phyloP scores from a whole-genome alignment of 1,284 basidiomycete genomes.

The Dichomitus squalens region DNA sequence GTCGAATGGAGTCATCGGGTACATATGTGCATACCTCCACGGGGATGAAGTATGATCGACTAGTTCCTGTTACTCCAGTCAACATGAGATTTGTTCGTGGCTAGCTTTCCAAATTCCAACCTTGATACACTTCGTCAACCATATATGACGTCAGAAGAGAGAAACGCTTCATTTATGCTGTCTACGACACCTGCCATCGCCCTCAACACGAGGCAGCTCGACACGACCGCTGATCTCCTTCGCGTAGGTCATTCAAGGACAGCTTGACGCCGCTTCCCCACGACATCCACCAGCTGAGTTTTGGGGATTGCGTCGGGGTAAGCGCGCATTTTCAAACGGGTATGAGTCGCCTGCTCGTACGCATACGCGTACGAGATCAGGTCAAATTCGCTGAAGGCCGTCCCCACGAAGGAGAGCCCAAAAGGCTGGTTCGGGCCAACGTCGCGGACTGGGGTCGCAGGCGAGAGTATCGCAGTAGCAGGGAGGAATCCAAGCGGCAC shows the following conservation, averaged over 20 bases:
- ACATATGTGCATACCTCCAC: too few species aligned
- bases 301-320: constrained; percentile 49
- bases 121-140: too few species aligned
- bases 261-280: constrained; percentile 3
- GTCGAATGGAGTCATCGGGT: too few species aligned
- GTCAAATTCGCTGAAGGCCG: constrained; percentile 44
- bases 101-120: too few species aligned
- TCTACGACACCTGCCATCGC: too few species aligned
- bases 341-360: constrained; percentile 56
- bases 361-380: constrained; percentile 53
- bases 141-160: too few species aligned
- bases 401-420: constrained; percentile 52
- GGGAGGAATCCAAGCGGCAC: constrained; percentile 53
- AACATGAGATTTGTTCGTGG: too few species aligned
- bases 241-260: neutral
- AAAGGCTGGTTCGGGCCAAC: constrained; percentile 48
- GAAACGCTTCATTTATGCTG: too few species aligned
- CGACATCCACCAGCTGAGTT: constrained; percentile 50
- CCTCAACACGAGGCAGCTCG: too few species aligned
- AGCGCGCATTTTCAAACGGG: constrained; percentile 42
- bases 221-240: too few species aligned
- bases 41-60: too few species aligned
- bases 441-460: constrained; percentile 37
- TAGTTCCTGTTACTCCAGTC: too few species aligned
- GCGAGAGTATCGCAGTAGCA: constrained; percentile 32